Percentiles rank a stretch among this genome's conserved stretches.
Evolutionary conservation across 2,329 filamentous ascomycete genomes (phyloP).

Genomic region (Aspergillus alliaceus): DNA sequence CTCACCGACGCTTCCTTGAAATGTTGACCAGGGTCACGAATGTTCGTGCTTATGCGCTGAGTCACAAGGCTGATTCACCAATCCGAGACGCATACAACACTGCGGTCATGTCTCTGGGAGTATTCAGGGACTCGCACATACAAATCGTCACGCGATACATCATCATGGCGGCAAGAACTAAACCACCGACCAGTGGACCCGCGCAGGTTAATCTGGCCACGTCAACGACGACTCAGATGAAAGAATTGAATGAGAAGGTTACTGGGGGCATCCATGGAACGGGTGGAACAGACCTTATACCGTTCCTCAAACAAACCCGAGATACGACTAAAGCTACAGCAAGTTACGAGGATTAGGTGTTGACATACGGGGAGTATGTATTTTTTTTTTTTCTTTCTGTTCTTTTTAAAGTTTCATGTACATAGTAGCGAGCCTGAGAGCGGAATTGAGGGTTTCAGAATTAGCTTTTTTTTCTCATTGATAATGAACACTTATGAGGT

Average conservation of each 20-base stretch:
- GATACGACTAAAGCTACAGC: constrained; percentile 51
- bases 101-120: constrained; percentile 46
- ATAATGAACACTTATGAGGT: too few relatives aligned
- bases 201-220: constrained; percentile 46
- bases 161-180: constrained; percentile 42
- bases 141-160: constrained; percentile 56
- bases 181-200: constrained; percentile 12
- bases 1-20: constrained; percentile 52
- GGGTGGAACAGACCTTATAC: constrained; percentile 54
- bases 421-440: neutral
- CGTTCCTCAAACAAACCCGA: constrained; percentile 53
- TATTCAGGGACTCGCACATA: constrained; percentile 54
- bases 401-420: neutral
- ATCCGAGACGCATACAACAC: constrained; percentile 48
- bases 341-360: constrained; percentile 22
- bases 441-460: neutral
- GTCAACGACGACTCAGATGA: constrained; percentile 40
- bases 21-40: constrained; percentile 47
- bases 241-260: constrained; percentile 27
- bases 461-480: neutral
- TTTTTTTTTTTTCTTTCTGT: too few relatives aligned
- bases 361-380: neutral
- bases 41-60: constrained; percentile 46
- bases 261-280: constrained; percentile 48
- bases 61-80: constrained; percentile 29